Evolutionary conservation across 176 grass and related monocot species (phyloP), one percentile per base, ranked within the genome.

Genomic region (Stipa capillata): DNA sequence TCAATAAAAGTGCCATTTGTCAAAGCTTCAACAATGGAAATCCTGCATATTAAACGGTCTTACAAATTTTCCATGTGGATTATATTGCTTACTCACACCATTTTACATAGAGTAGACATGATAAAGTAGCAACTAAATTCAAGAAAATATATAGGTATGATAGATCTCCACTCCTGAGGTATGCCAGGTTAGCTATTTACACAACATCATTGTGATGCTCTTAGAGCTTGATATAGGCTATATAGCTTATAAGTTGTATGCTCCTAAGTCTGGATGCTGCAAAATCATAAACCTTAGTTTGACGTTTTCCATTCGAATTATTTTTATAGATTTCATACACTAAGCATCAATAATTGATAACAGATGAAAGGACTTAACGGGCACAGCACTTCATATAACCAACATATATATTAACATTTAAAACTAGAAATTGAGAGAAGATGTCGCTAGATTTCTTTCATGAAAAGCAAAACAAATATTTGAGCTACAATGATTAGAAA

Each of bases 1-100:
- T 47, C 23, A 72, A 87, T n/a, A 39, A 74, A 63, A 83, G 66
- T 36, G 29, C 47, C 28, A 62, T 63, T 87, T 57, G 29, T 50
- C 54, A 53, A 74, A 75, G 59, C 21, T 83, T 50, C 37, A 74
- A 49, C 18, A 27, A 58, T 73, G 59, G 14, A 76, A 81, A 28
- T 64, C 62, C 28, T 41, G 50, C 45, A 65, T 52, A 77, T 78
- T 57, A 67, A 2, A 81, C 68, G 40, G 8, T 35, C 58, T 23
- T 44, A 41, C 41, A 34, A 6, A 45, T 35, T 54, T 83, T 3
- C 47, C 44, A 70, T 71, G 18, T 42, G 36, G 0, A 85, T 15
- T 64, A 35, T 40, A 73, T 33, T 44, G 27, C 68, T 72, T 64
- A 63, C 44, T 68, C 21, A 51, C n/a, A n/a, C n/a, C n/a, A n/a